Percentiles rank a stretch among this genome's conserved stretches.
Conservation (phyloP, 73 alveolate genomes). For the Urostyla sp. region DNA sequence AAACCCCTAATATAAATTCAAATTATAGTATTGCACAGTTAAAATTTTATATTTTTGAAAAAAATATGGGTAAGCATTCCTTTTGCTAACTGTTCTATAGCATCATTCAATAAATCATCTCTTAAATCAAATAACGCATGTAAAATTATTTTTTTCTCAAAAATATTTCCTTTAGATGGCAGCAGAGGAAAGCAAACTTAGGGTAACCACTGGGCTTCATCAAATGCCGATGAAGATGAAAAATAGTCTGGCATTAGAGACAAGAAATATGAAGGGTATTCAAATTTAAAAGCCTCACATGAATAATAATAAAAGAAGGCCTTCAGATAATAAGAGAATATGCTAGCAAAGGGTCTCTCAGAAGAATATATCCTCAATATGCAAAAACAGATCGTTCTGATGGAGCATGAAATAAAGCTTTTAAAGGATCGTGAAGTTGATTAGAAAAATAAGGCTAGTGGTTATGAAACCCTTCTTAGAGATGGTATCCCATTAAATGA, state of each 20-base stretch:
- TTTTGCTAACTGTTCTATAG: too few relatives aligned
- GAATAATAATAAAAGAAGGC: constrained; percentile 39
- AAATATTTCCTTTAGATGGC: constrained; percentile 16
- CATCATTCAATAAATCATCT: too few relatives aligned
- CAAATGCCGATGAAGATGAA: constrained; percentile 54
- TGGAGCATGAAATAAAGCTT: constrained; percentile 85
- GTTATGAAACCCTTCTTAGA: constrained; percentile 80
- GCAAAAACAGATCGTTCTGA: constrained; percentile 78
- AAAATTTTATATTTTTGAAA: too few relatives aligned
- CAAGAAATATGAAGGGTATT: constrained; percentile 69
- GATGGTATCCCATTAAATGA: constrained; percentile 89
- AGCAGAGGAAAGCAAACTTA: constrained; percentile 2
- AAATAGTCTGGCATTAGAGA: constrained; percentile 58
- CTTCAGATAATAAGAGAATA: constrained; percentile 8
- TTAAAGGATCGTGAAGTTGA: constrained; percentile 87
- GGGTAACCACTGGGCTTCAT: constrained; percentile 59
- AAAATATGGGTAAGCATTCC: too few relatives aligned
- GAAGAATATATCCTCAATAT: constrained; percentile 84
- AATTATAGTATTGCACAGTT: too few relatives aligned
- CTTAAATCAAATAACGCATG: too few relatives aligned
- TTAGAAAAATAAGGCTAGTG: constrained; percentile 82
- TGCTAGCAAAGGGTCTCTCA: constrained; percentile 59
- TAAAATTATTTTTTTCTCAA: too few relatives aligned
- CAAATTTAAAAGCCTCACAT: constrained; percentile 52
- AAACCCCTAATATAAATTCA: too few relatives aligned